These are phyloP conservation scores for Elongisporangium anandrum DNA, from an alignment of 352 stramenopile genomes.

Conservation along the genomic window DNA sequence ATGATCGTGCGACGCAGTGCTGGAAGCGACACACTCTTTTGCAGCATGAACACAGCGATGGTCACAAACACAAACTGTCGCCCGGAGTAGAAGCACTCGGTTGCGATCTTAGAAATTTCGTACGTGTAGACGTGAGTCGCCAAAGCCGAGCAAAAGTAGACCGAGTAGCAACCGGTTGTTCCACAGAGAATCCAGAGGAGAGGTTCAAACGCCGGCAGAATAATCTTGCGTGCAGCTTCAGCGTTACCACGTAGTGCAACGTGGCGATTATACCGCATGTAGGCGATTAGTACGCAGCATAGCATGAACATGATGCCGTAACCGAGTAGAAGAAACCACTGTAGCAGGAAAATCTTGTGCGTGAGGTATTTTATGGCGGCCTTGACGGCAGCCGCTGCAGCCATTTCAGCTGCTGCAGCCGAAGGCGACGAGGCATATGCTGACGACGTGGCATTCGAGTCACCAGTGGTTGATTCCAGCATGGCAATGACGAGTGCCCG, in stretches of 20 bases:
- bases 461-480: neutral
- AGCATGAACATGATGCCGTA: constrained; percentile 46
- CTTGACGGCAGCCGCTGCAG: neutral
- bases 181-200: constrained; percentile 48
- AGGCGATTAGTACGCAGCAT: constrained; percentile 35
- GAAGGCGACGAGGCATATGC: neutral
- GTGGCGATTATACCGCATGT: constrained; percentile 53
- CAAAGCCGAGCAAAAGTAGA: constrained; percentile 27
- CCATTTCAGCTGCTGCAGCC: neutral
- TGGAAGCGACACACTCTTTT: constrained; percentile 50
- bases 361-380: neutral
- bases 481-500: neutral
- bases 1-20: constrained; percentile 29
- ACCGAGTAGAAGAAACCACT: constrained; percentile 33
- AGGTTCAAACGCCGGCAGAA: constrained; percentile 65
- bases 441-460: neutral
- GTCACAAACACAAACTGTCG: constrained; percentile 48
- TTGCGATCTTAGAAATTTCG: constrained; percentile 14
- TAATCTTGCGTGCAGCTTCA: constrained; percentile 45
- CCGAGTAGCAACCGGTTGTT: constrained; percentile 29
- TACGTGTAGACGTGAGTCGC: constrained; percentile 25
- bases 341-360: constrained; percentile 29
- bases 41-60: constrained; percentile 47
- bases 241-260: constrained; percentile 43
- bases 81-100: constrained; percentile 48